Evolutionary conservation across 805 yeast genomes (phyloP).

Genomic region (Saccharomycopsis sp.): DNA sequence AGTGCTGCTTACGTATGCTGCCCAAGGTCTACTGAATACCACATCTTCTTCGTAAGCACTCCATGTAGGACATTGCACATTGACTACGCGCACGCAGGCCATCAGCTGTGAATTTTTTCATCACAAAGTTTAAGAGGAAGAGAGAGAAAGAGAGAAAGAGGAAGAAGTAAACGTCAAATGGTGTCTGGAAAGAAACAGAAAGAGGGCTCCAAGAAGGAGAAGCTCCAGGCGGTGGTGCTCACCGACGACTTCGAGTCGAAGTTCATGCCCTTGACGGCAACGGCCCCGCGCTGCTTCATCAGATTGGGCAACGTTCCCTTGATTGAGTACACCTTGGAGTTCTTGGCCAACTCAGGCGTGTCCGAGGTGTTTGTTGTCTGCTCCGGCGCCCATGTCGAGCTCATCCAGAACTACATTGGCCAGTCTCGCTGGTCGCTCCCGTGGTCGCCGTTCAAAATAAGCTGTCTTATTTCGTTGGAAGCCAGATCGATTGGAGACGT

Average conservation of each 20-base stretch:
- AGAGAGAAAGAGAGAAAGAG: no score
- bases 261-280: slow-evolving; percentile 85
- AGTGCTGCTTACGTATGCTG: no score
- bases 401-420: slow-evolving; percentile 74
- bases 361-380: slow-evolving; percentile 86
- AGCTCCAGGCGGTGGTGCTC: slow-evolving; percentile 88
- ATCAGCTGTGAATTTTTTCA: no score
- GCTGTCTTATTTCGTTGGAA: slow-evolving; percentile 75
- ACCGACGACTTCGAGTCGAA: slow-evolving; percentile 90
- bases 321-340: slow-evolving; percentile 90
- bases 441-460: slow-evolving; percentile 68
- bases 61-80: no score
- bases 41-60: no score
- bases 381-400: slow-evolving; percentile 77
- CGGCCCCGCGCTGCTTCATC: slow-evolving; percentile 79
- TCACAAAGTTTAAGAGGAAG: no score
- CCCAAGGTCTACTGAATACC: no score
- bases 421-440: slow-evolving; percentile 57
- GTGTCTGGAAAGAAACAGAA: slow-evolving; percentile 10
- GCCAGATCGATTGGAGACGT: slow-evolving; percentile 93
- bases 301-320: slow-evolving; percentile 92
- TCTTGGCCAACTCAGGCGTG: slow-evolving; percentile 83
- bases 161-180: no score
- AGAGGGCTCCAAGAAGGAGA: slow-evolving; percentile 51
- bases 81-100: no score